Conservation (phyloP, 257 asterid genomes). For the Solanum verrucosum region DNA sequence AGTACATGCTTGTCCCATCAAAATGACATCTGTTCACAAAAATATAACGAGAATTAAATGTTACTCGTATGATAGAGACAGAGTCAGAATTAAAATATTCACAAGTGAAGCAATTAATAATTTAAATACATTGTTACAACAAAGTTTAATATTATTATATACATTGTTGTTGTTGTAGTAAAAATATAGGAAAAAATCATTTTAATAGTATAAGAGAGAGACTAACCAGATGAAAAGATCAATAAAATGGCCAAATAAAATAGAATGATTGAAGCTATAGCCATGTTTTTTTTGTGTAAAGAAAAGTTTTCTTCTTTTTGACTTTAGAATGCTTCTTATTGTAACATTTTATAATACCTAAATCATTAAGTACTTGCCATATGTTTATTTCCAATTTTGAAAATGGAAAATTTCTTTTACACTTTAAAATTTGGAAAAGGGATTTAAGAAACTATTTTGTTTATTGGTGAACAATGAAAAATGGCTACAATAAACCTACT, state of each 20-base stretch:
- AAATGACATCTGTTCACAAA: not conserved
- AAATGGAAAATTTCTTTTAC: not conserved
- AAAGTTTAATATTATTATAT: no score
- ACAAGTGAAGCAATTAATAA: not conserved
- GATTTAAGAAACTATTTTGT: not conserved
- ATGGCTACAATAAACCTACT: not conserved
- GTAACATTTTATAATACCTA: not conserved
- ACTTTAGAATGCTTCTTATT: not conserved
- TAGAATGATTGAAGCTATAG: not conserved
- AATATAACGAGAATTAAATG: not conserved
- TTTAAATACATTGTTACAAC: no score
- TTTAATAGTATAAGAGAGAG: not conserved
- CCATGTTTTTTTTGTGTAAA: not conserved
- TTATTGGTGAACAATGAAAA: not conserved
- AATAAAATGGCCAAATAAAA: not conserved
- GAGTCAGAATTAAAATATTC: not conserved
- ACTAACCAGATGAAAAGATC: not conserved
- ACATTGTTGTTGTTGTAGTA: no score
- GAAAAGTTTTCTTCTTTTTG: not conserved
- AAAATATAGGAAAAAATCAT: not conserved
- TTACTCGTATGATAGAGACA: not conserved
- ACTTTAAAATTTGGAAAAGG: not conserved
- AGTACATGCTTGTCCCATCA: not conserved
- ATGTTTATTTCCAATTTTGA: not conserved
- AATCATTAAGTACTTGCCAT: not conserved